Base-by-base conservation (phyloP, 129 eudicot species). In the Lonicera japonica region DNA sequence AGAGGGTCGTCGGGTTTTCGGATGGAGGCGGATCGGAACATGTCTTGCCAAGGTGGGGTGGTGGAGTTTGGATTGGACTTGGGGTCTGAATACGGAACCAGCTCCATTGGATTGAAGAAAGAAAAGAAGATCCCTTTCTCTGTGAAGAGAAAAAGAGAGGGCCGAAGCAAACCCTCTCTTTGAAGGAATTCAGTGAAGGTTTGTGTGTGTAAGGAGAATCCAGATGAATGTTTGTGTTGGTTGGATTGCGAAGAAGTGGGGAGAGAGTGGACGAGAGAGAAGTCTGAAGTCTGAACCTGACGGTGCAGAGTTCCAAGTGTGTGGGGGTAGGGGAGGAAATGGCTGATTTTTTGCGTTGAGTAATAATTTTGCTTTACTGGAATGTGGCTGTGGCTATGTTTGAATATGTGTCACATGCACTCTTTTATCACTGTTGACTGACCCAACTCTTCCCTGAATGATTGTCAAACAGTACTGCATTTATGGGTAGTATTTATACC, bases 21-120 rank as follows among this genome's bases (percentile, higher is more conserved):
- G 57, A 70, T 43, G 40, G 97, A 91, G 29, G 94, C 97, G 48
- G 97, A 82, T 73, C 97, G 85, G 84, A 84, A 87, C 97, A 91
- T 91, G 60, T 91, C 97, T 82, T 87, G 90, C 96, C 96, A 91
- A 11, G 96, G 80, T 1, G 87, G 90, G 14, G 75, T 65, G 21
- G 64, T 19, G 55, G 79, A 2, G 75, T 60, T 61, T 10, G 79
- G 58, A 10, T 72, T 70, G 10, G 73, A 46, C 29, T 75, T 73
- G 25, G 94, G 78, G 68, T 91, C 97, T 13, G 97, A 79, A 66
- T 81, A 86, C 11, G 92, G 94, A 0, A 90, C 89, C 24, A 86
- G 71, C 74, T 79, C 97, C 94, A 86, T 90, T 72, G 11, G 8
- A 56, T 1, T 5, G 43, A 21, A 43, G 1, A 38, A 4, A 4